A percentile compares a stretch with the other conserved stretches of the same genome.
phyloP scores from a whole-genome alignment of 164 flowering plant genomes.

The Kalanchoe fedtschenkoi region DNA sequence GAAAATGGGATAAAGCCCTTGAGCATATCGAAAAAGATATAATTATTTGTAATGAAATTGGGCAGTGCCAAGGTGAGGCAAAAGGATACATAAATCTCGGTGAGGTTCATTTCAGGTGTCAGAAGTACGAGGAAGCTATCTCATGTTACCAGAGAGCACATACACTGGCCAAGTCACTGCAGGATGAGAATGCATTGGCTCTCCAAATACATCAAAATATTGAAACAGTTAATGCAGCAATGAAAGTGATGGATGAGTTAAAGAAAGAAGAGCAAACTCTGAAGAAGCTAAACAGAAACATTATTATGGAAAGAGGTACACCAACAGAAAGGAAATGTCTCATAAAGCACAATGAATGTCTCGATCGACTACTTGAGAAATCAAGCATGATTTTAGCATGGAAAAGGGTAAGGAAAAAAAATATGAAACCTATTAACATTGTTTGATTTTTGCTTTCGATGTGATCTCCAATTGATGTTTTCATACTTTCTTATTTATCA shows the following conservation, averaged over 20 bases:
- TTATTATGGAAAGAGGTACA: slow-evolving; percentile 41
- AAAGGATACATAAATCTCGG: slow-evolving; percentile 95
- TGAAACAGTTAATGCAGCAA: slow-evolving; percentile 44
- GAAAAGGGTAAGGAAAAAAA: slow-evolving; percentile 38
- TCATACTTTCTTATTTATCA: no score
- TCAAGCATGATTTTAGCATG: slow-evolving; percentile 58
- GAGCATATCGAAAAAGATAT: slow-evolving; percentile 77
- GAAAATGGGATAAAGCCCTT: slow-evolving; percentile 68
- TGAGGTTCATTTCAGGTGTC: slow-evolving; percentile 58
- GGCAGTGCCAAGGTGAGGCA: slow-evolving; percentile 84
- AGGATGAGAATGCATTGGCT: slow-evolving; percentile 80
- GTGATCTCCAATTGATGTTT: not conserved
- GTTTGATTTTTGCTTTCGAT: not conserved
- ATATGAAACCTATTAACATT: not conserved
- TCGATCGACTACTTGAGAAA: slow-evolving; percentile 73
- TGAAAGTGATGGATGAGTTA: slow-evolving; percentile 48
- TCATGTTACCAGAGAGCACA: slow-evolving; percentile 67
- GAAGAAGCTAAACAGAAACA: slow-evolving; percentile 55
- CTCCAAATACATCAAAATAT: slow-evolving; percentile 56
- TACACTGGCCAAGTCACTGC: slow-evolving; percentile 67
- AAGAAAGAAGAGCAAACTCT: slow-evolving; percentile 74
- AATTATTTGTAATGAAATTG: slow-evolving; percentile 57
- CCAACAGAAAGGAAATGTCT: slow-evolving; percentile 54
- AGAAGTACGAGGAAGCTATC: slow-evolving; percentile 65
- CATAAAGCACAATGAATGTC: slow-evolving; percentile 48